phyloP scores from a whole-genome alignment of 306 rosid genomes.

The Oemleria cerasiformis region DNA sequence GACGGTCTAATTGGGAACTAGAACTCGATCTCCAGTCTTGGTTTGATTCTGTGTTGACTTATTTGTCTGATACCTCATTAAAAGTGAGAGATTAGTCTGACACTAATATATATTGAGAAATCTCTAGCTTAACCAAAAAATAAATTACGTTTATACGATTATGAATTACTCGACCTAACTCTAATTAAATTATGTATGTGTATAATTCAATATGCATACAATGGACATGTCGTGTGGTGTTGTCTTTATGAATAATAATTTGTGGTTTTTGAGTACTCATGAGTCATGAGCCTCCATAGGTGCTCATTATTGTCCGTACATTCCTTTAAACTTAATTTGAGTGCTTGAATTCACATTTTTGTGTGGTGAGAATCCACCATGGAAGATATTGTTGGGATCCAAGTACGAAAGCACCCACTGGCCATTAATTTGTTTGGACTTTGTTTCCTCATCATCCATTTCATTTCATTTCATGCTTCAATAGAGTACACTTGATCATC shows the following conservation, averaged over 20 bases:
- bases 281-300: neutral
- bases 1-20: too few relatives aligned
- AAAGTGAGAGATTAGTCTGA: too few relatives aligned
- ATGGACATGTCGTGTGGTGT: neutral
- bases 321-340: neutral
- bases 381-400: conserved; percentile 16
- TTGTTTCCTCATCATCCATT: neutral
- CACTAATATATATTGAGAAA: too few relatives aligned
- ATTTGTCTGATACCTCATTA: too few relatives aligned
- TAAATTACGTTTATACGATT: too few relatives aligned
- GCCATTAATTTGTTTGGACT: neutral
- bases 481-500: neutral
- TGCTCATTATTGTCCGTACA: neutral
- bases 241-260: neutral
- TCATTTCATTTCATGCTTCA: neutral
- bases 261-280: too few relatives aligned
- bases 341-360: neutral
- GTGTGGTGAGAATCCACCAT: conserved; percentile 8
- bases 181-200: too few relatives aligned
- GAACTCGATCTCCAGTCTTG: too few relatives aligned
- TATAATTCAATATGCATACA: too few relatives aligned
- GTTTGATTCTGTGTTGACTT: too few relatives aligned
- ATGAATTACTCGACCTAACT: too few relatives aligned
- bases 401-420: conserved; percentile 11
- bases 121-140: too few relatives aligned